Evolutionary conservation across 228 moss, liverwort and hornwort genomes (phyloP), one percentile per base, ranked within the genome.

Genomic region (Sphagnum fallax): DNA sequence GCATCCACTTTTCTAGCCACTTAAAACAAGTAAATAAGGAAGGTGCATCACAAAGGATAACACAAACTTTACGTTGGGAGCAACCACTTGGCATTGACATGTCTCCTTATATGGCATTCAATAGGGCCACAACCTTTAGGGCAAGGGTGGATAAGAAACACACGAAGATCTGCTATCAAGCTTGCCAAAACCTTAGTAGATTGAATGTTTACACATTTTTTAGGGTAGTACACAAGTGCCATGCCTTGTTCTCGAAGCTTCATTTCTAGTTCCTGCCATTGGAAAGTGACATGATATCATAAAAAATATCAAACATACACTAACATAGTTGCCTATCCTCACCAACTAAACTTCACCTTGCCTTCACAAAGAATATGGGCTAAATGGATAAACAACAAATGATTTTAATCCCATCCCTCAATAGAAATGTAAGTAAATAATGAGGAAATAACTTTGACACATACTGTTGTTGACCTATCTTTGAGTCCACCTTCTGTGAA

Each of bases 211-310:
- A 63, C 70, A 72, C 72, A 72, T 4, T 52, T 72, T 14, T 91
- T 69, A 50, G 93, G 91, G 63, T 84, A 82, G 69, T 90, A 97
- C 15, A 91, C 70, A 48, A 82, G 97, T 11, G 84, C 82, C 47
- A 97, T 79, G 6, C 97, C 97, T 80, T 91, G 91, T 71, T 93
- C 89, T 64, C 79, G 72, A 5, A 97, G 61, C 75, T 90, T 88
- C 67, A 70, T 88, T 76, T 93, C 93, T 68, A 97, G 72, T 52
- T 91, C 91, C 97, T 97, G 79, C 69, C 32, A 32, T 32, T 32
- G 32, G 32, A 32, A 32, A 2, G 63, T 1, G 12, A 12, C 15
- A 15, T 47, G 48, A 65, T 65, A 48, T 65, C 9, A 6, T 16
- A 47, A 12, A 13, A 48, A 12, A 15, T 12, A 16, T 13, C 48